Evolutionary conservation across 2,329 filamentous ascomycete species (phyloP), one percentile per base, ranked within the genome.

Genomic region (Grosmannia serpens): DNA sequence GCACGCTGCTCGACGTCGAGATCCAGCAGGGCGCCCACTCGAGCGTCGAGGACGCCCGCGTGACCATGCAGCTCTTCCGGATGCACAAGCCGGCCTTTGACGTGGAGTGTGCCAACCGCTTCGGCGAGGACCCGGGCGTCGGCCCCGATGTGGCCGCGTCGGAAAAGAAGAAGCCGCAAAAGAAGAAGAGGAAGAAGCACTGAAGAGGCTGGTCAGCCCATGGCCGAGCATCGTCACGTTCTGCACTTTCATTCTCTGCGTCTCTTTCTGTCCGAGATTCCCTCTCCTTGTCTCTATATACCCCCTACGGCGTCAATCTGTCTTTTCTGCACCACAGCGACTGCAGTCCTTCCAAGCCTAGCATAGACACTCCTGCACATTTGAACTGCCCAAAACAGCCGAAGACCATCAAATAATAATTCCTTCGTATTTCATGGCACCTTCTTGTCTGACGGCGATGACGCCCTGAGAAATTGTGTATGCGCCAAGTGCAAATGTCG

Each of bases 21-120:
- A 86, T 88, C 57, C 85, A 88, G 64, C 73, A 70, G 24, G 84
- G 83, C 1, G 74, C 80, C 29, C 85, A 87, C 69, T 86, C 83
- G 1, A 87, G 84, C 69, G 74, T 87, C 62, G 77, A 87, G 74
- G 94, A 99, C 75, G 94, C 94, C 1, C 78, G 90, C 64, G 90
- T 89, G 6, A 86, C 91, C 0, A 97, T 99, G 91, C 74, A 92
- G 58, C 74, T 99, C 49, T 97, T 95, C 68, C 80, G 88, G 62
- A 82, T 84, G 64, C 83, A 91, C 69, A 97, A 96, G 74, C 78
- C 85, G 22, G 87, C 80, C 0, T 96, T 99, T 68, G 94, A 97
- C 68, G 76, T 84, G 59, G 89, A 95, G 69, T 84, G 90, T 69
- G 75, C 85, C 58, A 85, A 83, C 70, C 83, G 81, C 59, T 94